These are phyloP conservation scores for Pseudogymnoascus sp. DNA, from an alignment of 2,329 filamentous ascomycete genomes.

Conservation along the genomic window DNA sequence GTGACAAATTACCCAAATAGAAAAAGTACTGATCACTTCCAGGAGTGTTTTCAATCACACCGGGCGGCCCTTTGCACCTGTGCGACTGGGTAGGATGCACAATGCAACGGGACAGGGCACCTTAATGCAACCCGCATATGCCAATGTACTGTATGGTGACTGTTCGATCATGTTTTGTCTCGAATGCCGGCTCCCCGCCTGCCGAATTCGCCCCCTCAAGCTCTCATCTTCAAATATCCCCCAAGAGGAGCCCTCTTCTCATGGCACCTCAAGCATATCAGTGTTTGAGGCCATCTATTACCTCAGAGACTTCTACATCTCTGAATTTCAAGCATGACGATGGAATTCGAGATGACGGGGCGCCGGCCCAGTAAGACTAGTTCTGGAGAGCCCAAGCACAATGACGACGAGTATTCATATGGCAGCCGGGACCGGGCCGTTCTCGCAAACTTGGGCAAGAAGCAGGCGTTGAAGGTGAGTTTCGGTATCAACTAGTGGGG, in stretches of 20 bases:
- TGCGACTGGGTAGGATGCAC: neutral
- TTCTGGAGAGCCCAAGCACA: neutral
- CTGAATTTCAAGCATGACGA: neutral
- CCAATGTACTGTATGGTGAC: neutral
- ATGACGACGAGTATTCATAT: constrained; percentile 21
- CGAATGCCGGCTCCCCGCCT: constrained; percentile 5
- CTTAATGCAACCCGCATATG: neutral
- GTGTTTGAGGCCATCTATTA: neutral
- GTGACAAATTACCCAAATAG: constrained; percentile 2
- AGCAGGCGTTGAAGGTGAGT: constrained; percentile 21
- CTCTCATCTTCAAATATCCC: constrained; percentile 2
- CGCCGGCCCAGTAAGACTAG: neutral
- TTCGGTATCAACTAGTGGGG: neutral
- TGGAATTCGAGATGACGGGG: constrained; percentile 4
- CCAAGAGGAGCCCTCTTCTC: neutral
- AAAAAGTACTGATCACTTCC: constrained; percentile 2
- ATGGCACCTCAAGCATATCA: constrained; percentile 5
- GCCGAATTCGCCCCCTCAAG: neutral
- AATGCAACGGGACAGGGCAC: neutral
- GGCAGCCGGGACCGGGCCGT: constrained; percentile 21
- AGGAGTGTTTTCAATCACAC: constrained; percentile 3
- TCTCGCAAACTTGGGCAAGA: constrained; percentile 24
- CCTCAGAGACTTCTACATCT: neutral
- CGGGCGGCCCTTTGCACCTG: neutral
- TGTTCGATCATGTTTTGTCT: neutral